A percentile compares a stretch with the other conserved stretches of the same genome.
phyloP scores from a whole-genome alignment of 306 rosid species.

The Clitoria ternatea region DNA sequence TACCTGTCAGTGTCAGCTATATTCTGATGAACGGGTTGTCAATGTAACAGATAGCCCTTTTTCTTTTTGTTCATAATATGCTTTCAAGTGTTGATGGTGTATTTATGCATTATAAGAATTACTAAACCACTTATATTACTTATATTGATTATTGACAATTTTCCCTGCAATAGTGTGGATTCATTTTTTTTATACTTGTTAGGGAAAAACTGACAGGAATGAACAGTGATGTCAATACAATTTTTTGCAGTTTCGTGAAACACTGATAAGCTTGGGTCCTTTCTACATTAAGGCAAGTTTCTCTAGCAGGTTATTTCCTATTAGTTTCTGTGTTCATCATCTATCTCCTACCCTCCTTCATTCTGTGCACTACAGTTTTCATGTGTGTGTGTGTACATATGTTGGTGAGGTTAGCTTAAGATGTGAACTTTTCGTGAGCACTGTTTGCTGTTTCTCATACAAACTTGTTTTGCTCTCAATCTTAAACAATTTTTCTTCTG shows the following conservation, averaged over 20 bases:
- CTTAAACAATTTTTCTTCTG: neutral
- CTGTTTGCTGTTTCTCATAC: conserved; percentile 14
- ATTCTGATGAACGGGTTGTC: neutral
- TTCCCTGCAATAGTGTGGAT: conserved; percentile 13
- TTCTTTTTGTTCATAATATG: conserved; percentile 7
- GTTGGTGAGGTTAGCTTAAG: conserved; percentile 18
- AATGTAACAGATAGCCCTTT: neutral
- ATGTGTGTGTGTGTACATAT: neutral
- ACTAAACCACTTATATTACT: conserved; percentile 9
- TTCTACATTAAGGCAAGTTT: conserved; percentile 90
- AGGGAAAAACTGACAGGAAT: conserved; percentile 26
- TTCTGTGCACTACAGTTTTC: conserved; percentile 15
- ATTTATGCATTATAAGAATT: neutral
- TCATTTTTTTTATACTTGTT: conserved; percentile 23
- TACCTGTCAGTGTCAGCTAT: neutral
- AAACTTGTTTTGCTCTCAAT: neutral
- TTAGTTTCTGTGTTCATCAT: conserved; percentile 9
- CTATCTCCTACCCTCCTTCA: no score
- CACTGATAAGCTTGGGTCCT: conserved; percentile 91
- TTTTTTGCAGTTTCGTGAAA: conserved; percentile 91
- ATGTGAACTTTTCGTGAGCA: neutral
- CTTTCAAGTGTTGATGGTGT: neutral
- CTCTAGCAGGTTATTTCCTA: conserved; percentile 24
- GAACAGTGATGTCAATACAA: conserved; percentile 30
- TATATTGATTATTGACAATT: neutral